Evolutionary conservation across 2,329 filamentous ascomycete species (phyloP).

Genomic region (Diaporthe helianthi): DNA sequence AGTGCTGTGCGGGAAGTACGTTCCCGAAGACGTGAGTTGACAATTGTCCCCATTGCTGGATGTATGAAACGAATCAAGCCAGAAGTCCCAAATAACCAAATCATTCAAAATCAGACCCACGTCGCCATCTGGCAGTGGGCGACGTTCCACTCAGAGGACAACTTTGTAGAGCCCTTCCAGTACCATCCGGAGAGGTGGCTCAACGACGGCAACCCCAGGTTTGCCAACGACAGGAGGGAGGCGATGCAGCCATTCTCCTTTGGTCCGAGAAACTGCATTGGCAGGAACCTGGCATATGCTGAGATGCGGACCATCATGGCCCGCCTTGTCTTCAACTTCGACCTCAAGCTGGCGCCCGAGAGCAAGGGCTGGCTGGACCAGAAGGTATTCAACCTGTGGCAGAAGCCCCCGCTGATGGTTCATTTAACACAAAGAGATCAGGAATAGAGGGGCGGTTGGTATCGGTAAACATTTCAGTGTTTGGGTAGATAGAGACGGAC

Average conservation of each 20-base stretch:
- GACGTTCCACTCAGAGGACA: slow-evolving; percentile 40
- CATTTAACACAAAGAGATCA: slow-evolving; percentile 33
- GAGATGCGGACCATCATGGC: slow-evolving; percentile 48
- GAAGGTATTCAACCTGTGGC: slow-evolving; percentile 41
- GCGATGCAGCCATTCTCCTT: slow-evolving; percentile 41
- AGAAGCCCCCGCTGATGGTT: slow-evolving; percentile 41
- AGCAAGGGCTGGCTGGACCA: slow-evolving; percentile 40
- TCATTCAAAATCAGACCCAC: slow-evolving; percentile 37
- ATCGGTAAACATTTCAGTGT: not conserved
- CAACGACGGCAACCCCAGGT: slow-evolving; percentile 24
- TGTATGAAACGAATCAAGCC: not conserved
- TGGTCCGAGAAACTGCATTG: slow-evolving; percentile 44
- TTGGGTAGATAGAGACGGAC: not conserved
- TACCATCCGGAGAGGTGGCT: slow-evolving; percentile 48
- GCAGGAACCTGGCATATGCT: slow-evolving; percentile 44
- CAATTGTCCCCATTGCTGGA: rapidly evolving
- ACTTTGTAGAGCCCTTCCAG: slow-evolving; percentile 43
- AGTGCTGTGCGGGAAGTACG: slow-evolving; percentile 22
- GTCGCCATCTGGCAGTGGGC: slow-evolving; percentile 44
- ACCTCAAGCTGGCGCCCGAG: slow-evolving; percentile 41
- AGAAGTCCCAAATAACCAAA: not conserved
- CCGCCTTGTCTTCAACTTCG: slow-evolving; percentile 45
- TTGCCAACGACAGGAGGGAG: slow-evolving; percentile 28
- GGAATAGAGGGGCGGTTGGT: not conserved
- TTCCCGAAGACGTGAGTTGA: slow-evolving; percentile 30